A percentile compares a stretch with the other conserved stretches of the same genome.
phyloP scores from a whole-genome alignment of 2,329 filamentous ascomycete species.

The Pezicula carpinea region DNA sequence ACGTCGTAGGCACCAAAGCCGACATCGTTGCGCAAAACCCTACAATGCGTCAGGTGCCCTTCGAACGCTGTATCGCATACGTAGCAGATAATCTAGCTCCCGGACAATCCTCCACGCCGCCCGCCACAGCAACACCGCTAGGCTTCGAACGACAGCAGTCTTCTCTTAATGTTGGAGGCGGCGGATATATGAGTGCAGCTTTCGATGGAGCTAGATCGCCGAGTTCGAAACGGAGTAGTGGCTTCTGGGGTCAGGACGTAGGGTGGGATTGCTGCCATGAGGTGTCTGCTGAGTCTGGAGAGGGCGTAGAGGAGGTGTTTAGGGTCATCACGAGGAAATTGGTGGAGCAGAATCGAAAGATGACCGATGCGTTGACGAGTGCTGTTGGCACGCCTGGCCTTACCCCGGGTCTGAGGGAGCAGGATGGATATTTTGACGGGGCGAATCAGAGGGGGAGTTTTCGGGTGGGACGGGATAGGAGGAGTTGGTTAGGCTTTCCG shows the following conservation, averaged over 20 bases:
- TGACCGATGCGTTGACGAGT: conserved; percentile 44
- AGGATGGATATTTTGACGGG: conserved; percentile 40
- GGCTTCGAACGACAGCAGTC: conserved; percentile 10
- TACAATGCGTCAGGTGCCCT: conserved; percentile 74
- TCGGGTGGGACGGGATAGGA: conserved; percentile 54
- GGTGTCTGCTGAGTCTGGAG: conserved; percentile 87
- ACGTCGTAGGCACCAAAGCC: conserved; percentile 92
- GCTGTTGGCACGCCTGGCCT: conserved; percentile 41
- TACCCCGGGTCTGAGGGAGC: conserved; percentile 22
- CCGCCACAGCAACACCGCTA: conserved; percentile 51
- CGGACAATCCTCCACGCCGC: conserved; percentile 60
- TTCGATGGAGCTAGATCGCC: conserved; percentile 52
- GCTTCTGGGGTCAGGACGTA: conserved; percentile 87
- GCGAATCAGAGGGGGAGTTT: conserved; percentile 52
- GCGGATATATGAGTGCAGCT: conserved; percentile 13
- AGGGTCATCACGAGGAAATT: conserved; percentile 82
- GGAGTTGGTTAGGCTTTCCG: conserved; percentile 62
- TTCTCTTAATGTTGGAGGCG: conserved; percentile 4
- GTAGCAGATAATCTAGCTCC: conserved; percentile 88
- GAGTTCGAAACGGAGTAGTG: conserved; percentile 62
- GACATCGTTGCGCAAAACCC: conserved; percentile 88
- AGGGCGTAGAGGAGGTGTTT: conserved; percentile 96
- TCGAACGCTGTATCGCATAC: conserved; percentile 93
- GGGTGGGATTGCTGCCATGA: conserved; percentile 98
- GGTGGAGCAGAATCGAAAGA: conserved; percentile 63